Percentiles rank a stretch among this genome's conserved stretches.
Evolutionary conservation across 179 eudicot genomes (phyloP).

Genomic region (Amaranthus tricolor): DNA sequence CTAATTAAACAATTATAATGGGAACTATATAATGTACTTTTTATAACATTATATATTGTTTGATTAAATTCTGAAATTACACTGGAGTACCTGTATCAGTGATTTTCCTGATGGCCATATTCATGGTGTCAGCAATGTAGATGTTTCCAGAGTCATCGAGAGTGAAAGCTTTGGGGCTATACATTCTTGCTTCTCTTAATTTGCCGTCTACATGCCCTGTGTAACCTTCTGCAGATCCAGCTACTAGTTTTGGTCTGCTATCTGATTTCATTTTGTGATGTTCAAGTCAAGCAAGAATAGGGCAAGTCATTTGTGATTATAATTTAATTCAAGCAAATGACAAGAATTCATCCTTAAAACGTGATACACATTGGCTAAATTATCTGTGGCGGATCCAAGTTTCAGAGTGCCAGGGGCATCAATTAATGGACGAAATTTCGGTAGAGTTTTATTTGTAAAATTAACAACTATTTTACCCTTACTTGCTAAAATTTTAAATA

Average conservation of each 20-base stretch:
- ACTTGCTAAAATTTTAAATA: too few relatives aligned
- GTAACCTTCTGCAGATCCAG: conserved; percentile 86
- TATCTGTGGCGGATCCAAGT: too few relatives aligned
- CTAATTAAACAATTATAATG: too few relatives aligned
- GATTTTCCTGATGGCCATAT: conserved; percentile 80
- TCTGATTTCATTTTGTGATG: conserved; percentile 37
- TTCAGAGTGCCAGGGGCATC: not conserved
- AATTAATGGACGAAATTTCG: too few relatives aligned
- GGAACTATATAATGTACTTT: too few relatives aligned
- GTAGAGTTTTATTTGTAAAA: too few relatives aligned
- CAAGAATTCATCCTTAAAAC: too few relatives aligned
- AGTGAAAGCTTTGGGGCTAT: conserved; percentile 79
- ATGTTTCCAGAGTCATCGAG: conserved; percentile 84
- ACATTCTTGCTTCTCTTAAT: conserved; percentile 82
- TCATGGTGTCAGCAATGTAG: conserved; percentile 80
- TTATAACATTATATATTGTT: too few relatives aligned
- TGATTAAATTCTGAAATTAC: too few relatives aligned
- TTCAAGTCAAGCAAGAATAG: not conserved
- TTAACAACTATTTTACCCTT: too few relatives aligned
- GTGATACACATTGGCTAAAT: too few relatives aligned
- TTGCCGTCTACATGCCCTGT: conserved; percentile 91
- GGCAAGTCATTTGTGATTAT: not conserved
- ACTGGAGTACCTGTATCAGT: conserved; percentile 65
- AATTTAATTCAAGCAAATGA: not conserved
- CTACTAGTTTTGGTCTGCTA: conserved; percentile 72